These are phyloP conservation scores for Pyrenochaeta sp. DNA, from an alignment of 2,329 filamentous ascomycete genomes.

Conservation along the genomic window DNA sequence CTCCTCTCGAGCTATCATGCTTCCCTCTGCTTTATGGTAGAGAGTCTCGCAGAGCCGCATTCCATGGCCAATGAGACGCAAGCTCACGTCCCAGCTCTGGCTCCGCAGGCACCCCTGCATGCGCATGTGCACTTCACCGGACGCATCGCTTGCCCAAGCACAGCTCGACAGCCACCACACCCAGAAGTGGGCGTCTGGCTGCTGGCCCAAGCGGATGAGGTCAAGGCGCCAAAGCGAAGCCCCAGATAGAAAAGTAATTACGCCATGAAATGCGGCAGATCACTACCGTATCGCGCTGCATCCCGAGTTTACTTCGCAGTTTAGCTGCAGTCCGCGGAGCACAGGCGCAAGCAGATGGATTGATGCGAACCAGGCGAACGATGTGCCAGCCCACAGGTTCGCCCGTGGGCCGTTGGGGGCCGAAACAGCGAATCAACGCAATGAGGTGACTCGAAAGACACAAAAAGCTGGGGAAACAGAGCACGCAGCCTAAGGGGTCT, in stretches of 20 bases:
- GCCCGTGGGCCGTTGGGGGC: slow-evolving; percentile 35
- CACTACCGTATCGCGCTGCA: slow-evolving; percentile 28
- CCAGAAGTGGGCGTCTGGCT: slow-evolving; percentile 33
- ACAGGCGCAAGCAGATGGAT: slow-evolving; percentile 18
- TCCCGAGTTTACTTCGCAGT: slow-evolving; percentile 18
- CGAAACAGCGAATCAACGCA: slow-evolving; percentile 19
- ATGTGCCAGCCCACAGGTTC: slow-evolving; percentile 20
- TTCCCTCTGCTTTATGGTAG: slow-evolving; percentile 40
- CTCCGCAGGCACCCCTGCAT: slow-evolving; percentile 19
- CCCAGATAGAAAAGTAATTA: slow-evolving; percentile 36
- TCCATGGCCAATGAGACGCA: slow-evolving; percentile 16
- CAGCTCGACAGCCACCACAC: slow-evolving; percentile 41
- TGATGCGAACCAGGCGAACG: slow-evolving; percentile 17
- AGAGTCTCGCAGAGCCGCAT: slow-evolving; percentile 46
- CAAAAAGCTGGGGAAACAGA: slow-evolving; percentile 14
- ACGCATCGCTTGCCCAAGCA: slow-evolving; percentile 15
- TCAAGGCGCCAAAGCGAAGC: slow-evolving; percentile 27
- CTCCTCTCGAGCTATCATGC: slow-evolving; percentile 25
- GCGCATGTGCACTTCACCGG: slow-evolving; percentile 44
- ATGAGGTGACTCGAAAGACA: slow-evolving; percentile 9
- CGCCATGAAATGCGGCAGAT: slow-evolving; percentile 26
- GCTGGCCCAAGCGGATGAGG: slow-evolving; percentile 30
- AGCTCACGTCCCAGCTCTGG: slow-evolving; percentile 10
- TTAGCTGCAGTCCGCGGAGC: slow-evolving; percentile 20
- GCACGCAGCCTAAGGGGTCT: slow-evolving; percentile 7